These are phyloP conservation scores for Baudoinia panamericana DNA, from an alignment of 495 filamentous ascomycete genomes.

Conservation along the genomic window DNA sequence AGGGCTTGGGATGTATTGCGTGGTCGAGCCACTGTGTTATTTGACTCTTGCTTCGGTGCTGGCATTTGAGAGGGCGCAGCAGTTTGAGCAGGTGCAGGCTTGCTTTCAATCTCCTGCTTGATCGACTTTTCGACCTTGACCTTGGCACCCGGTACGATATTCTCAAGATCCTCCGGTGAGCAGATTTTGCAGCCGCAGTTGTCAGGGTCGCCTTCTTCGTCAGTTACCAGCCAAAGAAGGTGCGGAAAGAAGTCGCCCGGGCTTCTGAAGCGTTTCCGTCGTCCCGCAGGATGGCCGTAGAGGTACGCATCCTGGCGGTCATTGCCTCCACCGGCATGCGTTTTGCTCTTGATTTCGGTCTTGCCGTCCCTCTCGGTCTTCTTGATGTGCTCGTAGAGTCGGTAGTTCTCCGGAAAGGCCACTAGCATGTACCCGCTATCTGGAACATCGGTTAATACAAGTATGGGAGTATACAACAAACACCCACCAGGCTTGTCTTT, in stretches of 20 bases:
- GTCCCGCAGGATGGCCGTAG: slow-evolving; percentile 47
- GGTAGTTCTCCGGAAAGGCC: slow-evolving; percentile 43
- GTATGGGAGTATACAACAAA: not conserved
- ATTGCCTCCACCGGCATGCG: slow-evolving; percentile 31
- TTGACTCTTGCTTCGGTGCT: slow-evolving; percentile 14
- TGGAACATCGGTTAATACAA: slow-evolving; percentile 12
- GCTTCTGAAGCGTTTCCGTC: slow-evolving; percentile 45
- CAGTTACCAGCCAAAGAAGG: slow-evolving; percentile 44
- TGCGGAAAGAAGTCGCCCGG: slow-evolving; percentile 50
- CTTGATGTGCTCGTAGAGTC: slow-evolving; percentile 44
- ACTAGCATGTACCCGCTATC: slow-evolving; percentile 38
- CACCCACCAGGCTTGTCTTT: slow-evolving; percentile 22
- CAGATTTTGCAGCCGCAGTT: slow-evolving; percentile 47
- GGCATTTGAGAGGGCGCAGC: not conserved
- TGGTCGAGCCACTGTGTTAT: too few species aligned
- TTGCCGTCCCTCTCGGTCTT: slow-evolving; percentile 28
- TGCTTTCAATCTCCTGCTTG: slow-evolving; percentile 21
- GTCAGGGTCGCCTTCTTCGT: slow-evolving; percentile 38
- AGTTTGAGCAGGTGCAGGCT: not conserved
- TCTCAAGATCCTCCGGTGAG: slow-evolving; percentile 32
- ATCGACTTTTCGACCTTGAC: slow-evolving; percentile 13
- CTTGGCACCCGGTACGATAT: slow-evolving; percentile 21
- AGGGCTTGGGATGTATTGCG: slow-evolving; percentile 3
- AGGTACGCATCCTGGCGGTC: slow-evolving; percentile 46
- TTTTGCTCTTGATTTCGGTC: slow-evolving; percentile 24